These are phyloP conservation scores for Psidium friedrichsthalianum DNA, from an alignment of 345 rosid species.

Conservation along the genomic window DNA sequence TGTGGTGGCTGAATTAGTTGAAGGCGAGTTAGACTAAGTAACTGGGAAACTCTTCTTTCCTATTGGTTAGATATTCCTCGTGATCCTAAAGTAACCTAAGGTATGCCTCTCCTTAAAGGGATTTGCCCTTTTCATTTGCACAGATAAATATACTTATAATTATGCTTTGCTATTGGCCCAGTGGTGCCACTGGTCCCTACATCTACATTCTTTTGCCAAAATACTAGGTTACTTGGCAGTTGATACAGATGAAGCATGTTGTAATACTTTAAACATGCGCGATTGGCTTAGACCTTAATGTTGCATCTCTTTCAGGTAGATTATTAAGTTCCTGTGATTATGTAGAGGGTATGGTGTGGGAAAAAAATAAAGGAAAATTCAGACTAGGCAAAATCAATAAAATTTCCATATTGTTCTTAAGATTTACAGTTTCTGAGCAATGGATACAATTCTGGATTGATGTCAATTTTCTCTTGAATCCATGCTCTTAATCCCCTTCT, in stretches of 20 bases:
- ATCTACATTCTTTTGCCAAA: background rate
- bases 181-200: background rate
- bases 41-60: background rate
- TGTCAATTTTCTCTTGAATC: background rate
- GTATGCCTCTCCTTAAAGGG: background rate
- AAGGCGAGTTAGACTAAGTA: background rate
- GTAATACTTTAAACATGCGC: background rate
- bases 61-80: background rate
- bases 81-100: background rate
- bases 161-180: background rate
- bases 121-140: background rate
- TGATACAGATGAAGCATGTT: background rate
- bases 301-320: background rate
- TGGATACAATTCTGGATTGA: background rate
- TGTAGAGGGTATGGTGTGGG: background rate
- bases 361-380: background rate
- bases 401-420: background rate
- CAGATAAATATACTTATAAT: background rate
- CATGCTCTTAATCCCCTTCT: background rate
- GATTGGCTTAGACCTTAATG: background rate
- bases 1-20: background rate
- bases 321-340: background rate
- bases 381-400: background rate
- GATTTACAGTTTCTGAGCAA: background rate
- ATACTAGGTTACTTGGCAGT: background rate